Evolutionary conservation across 2,329 filamentous ascomycete species (phyloP).

Genomic region (Fusarium virguliforme): DNA sequence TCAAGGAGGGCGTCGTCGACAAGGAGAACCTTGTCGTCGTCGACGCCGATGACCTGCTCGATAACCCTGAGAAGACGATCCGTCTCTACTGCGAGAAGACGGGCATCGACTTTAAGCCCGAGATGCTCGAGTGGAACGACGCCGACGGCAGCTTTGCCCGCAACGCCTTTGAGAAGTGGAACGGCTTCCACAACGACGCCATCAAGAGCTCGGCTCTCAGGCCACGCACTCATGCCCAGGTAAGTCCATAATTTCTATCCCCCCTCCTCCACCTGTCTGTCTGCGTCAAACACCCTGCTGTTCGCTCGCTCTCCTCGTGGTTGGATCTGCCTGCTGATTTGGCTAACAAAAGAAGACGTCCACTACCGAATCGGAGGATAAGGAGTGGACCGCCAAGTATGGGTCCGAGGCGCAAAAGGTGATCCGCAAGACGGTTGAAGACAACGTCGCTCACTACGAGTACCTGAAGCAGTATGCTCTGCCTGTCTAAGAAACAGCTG

Average conservation of each 20-base stretch:
- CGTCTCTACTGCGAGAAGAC: conserved; percentile 86
- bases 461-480: conserved; percentile 80
- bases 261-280: conserved; percentile 41
- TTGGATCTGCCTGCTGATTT: conserved; percentile 41
- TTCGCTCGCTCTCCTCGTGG: conserved; percentile 46
- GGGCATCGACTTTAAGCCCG: conserved; percentile 80
- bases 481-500: conserved; percentile 35
- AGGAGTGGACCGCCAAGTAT: conserved; percentile 82
- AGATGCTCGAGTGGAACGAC: conserved; percentile 89
- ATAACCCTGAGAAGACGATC: conserved; percentile 84
- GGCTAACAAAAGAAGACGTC: conserved; percentile 69
- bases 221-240: conserved; percentile 75
- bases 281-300: conserved; percentile 43
- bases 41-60: conserved; percentile 94
- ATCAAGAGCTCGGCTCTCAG: conserved; percentile 85
- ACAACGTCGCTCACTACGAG: conserved; percentile 82
- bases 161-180: conserved; percentile 94
- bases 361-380: conserved; percentile 76
- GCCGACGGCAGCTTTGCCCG: conserved; percentile 81
- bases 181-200: conserved; percentile 95
- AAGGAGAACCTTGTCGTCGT: conserved; percentile 85
- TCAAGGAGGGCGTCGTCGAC: conserved; percentile 78
- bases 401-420: conserved; percentile 79
- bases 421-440: conserved; percentile 80
- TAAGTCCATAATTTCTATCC: conserved; percentile 57